Percentiles rank a stretch among this genome's conserved stretches.
Conservation (phyloP, 768 basidiomycete genomes). For the Multifurca ochricompacta region DNA sequence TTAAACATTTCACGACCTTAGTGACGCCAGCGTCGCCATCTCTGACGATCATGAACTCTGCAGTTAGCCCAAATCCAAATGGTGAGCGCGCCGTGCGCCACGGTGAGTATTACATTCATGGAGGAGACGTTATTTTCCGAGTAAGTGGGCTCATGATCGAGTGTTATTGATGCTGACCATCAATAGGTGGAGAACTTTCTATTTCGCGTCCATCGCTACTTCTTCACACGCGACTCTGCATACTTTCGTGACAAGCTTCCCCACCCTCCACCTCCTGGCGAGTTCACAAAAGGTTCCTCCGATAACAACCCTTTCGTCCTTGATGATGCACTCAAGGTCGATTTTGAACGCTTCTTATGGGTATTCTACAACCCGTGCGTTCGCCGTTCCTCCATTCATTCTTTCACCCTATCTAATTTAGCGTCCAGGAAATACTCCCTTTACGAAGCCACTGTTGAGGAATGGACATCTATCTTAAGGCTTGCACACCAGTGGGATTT, state of each 20-base stretch:
- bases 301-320: conserved; percentile 27
- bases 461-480: conserved; percentile 48
- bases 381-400: not conserved
- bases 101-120: conserved; percentile 41
- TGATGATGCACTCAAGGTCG: conserved; percentile 23
- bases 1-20: conserved; percentile 13
- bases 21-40: conserved; percentile 6
- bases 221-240: conserved; percentile 29
- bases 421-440: conserved; percentile 43
- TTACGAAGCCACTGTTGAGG: conserved; percentile 40
- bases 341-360: conserved; percentile 29
- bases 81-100: conserved; percentile 26
- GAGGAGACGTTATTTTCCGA: conserved; percentile 41
- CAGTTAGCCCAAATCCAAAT: conserved; percentile 6
- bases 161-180: not conserved
- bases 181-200: conserved; percentile 14
- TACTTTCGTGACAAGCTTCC: conserved; percentile 27
- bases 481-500: conserved; percentile 54
- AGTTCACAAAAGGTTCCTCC: conserved; percentile 25
- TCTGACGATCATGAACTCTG: conserved; percentile 17
- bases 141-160: conserved; percentile 20
- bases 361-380: conserved; percentile 31
- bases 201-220: conserved; percentile 23
- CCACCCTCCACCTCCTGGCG: conserved; percentile 23
- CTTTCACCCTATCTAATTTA: not conserved